phyloP scores from a whole-genome alignment of 1,284 basidiomycete genomes.

The Leccinum olivaceoglutinosum region DNA sequence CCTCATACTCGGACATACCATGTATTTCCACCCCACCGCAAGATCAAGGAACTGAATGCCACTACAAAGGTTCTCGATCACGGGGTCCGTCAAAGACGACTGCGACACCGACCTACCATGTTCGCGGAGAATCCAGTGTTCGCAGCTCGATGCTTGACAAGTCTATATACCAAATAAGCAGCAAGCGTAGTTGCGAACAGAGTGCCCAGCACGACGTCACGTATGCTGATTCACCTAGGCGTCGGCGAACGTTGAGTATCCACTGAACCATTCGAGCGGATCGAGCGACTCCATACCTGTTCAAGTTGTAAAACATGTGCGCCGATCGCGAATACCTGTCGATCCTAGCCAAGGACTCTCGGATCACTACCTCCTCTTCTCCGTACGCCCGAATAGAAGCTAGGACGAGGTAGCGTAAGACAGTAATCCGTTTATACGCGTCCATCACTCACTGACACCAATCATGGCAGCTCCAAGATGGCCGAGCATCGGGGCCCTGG shows the following conservation, averaged over 20 bases:
- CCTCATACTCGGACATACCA: slow-evolving; percentile 30
- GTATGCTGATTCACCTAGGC: slow-evolving; percentile 48
- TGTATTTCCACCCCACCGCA: slow-evolving; percentile 57
- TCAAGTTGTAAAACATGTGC: slow-evolving; percentile 50
- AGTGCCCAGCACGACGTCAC: slow-evolving; percentile 39
- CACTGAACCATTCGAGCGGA: not conserved
- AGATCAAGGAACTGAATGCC: slow-evolving; percentile 49
- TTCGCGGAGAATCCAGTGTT: slow-evolving; percentile 33
- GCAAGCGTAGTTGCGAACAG: not conserved
- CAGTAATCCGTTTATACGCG: no score
- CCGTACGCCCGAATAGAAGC: slow-evolving; percentile 1
- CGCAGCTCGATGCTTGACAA: not conserved
- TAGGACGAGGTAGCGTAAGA: not conserved
- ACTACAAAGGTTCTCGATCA: slow-evolving; percentile 26
- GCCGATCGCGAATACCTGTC: slow-evolving; percentile 29
- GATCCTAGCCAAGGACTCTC: slow-evolving; percentile 1
- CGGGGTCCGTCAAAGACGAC: not conserved
- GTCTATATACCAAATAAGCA: slow-evolving; percentile 1
- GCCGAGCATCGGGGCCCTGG: slow-evolving; percentile 38
- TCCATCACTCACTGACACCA: slow-evolving; percentile 54
- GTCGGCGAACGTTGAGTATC: not conserved
- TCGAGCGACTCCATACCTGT: slow-evolving; percentile 27
- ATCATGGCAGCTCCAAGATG: slow-evolving; percentile 31
- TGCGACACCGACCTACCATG: slow-evolving; percentile 36
- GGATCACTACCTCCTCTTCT: not conserved